phyloP scores from a whole-genome alignment of 2,329 filamentous ascomycete species.

The Clonostachys sp. region DNA sequence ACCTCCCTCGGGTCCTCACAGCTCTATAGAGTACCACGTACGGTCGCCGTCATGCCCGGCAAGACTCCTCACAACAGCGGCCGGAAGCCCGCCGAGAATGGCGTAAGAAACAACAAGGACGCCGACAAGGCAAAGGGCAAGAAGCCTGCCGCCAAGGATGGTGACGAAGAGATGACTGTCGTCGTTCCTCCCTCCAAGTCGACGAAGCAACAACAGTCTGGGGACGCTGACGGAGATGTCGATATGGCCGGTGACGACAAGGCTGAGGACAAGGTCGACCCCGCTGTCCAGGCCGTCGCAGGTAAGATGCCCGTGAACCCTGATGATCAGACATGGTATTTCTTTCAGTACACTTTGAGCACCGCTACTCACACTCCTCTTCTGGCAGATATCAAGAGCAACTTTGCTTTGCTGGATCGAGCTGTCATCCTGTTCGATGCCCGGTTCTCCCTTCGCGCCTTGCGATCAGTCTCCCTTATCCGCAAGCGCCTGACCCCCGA shows the following conservation, averaged over 20 bases:
- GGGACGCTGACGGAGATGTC: conserved; percentile 66
- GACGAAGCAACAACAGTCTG: conserved; percentile 42
- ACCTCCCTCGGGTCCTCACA: conserved; percentile 1
- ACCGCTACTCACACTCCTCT: neutral
- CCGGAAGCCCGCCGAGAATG: conserved; percentile 65
- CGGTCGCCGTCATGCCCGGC: conserved; percentile 54
- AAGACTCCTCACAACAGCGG: conserved; percentile 71
- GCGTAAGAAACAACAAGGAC: conserved; percentile 64
- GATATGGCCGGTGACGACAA: conserved; percentile 61
- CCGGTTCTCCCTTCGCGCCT: conserved; percentile 87
- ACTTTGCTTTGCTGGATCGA: conserved; percentile 86
- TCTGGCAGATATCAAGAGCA: conserved; percentile 81
- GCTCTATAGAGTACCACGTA: neutral
- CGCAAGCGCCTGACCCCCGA: conserved; percentile 85
- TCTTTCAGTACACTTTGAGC: no score
- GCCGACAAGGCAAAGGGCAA: conserved; percentile 63
- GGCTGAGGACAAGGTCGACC: conserved; percentile 55
- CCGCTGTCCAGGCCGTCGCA: conserved; percentile 53
- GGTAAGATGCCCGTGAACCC: conserved; percentile 35
- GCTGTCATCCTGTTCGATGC: conserved; percentile 92
- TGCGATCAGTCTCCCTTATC: conserved; percentile 92
- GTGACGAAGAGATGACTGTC: conserved; percentile 76
- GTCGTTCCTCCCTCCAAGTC: conserved; percentile 71
- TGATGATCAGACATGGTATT: neutral
- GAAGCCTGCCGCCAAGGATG: conserved; percentile 55